phyloP scores from a whole-genome alignment of 1,139 yeast species.

The Kurtzmaniella quercitrusa region DNA sequence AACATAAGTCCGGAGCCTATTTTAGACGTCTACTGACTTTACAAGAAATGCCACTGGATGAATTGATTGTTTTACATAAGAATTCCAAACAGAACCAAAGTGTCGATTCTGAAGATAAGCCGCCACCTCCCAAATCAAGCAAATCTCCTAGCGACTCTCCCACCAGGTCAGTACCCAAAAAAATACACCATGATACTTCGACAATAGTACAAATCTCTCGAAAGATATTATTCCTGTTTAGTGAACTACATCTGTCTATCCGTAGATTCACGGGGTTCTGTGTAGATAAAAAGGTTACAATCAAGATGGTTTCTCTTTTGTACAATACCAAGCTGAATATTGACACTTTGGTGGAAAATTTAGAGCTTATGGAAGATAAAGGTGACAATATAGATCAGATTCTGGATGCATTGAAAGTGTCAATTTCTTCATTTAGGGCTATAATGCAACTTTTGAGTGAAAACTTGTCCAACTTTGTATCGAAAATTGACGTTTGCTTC shows the following conservation, averaged over 20 bases:
- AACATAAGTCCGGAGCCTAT: conserved; percentile 59
- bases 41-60: conserved; percentile 52
- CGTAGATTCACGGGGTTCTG: conserved; percentile 66
- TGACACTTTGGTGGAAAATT: conserved; percentile 53
- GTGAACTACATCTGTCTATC: conserved; percentile 68
- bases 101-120: conserved; percentile 3
- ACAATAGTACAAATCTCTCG: conserved; percentile 49
- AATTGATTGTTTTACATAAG: conserved; percentile 7
- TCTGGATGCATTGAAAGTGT: conserved; percentile 25
- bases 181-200: conserved; percentile 9
- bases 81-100: neutral
- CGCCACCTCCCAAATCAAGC: conserved; percentile 1
- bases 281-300: conserved; percentile 56
- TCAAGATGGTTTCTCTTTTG: conserved; percentile 52
- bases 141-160: conserved; percentile 3
- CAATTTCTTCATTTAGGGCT: conserved; percentile 46
- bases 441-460: conserved; percentile 47
- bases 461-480: conserved; percentile 44
- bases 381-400: conserved; percentile 29
- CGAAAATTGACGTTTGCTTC: conserved; percentile 61
- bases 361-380: conserved; percentile 53
- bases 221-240: conserved; percentile 55
- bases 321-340: conserved; percentile 56
- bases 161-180: neutral
- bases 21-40: conserved; percentile 67